A percentile compares a stretch with the other conserved stretches of the same genome.
phyloP scores from a whole-genome alignment of 306 rosid genomes.

The Senna siamea region DNA sequence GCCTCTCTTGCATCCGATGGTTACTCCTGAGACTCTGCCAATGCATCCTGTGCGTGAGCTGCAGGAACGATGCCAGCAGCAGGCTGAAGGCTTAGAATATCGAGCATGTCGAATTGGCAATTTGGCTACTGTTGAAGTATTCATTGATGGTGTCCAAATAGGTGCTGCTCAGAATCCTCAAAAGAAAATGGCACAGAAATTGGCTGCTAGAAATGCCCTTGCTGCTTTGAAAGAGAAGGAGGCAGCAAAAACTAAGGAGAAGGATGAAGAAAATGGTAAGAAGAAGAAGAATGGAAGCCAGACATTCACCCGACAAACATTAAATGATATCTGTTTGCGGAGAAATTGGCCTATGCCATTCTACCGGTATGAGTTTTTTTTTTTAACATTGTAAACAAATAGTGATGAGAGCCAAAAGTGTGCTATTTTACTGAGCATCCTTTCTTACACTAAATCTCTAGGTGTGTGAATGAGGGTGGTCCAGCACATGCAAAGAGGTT shows the following conservation, averaged over 20 bases:
- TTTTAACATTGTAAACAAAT: not conserved
- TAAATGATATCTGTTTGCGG: constrained; percentile 90
- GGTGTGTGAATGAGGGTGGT: constrained; percentile 98
- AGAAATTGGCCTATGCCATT: constrained; percentile 98
- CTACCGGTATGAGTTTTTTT: constrained; percentile 61
- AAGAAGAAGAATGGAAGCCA: constrained; percentile 83
- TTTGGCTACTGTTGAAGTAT: constrained; percentile 94
- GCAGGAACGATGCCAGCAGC: constrained; percentile 98
- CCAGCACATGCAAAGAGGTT: constrained; percentile 99
- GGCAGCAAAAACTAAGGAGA: constrained; percentile 59
- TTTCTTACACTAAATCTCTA: constrained; percentile 33
- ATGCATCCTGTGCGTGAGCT: constrained; percentile 99
- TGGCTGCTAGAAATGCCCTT: constrained; percentile 97
- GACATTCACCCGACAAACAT: constrained; percentile 90
- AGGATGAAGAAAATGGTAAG: constrained; percentile 68
- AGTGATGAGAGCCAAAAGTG: not conserved
- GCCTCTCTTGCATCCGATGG: constrained; percentile 97
- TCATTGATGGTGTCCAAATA: constrained; percentile 84
- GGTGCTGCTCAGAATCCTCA: constrained; percentile 94
- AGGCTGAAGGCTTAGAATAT: constrained; percentile 96
- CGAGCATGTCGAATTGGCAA: constrained; percentile 91
- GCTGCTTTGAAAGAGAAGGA: constrained; percentile 89
- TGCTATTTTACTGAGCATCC: not conserved
- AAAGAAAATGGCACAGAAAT: constrained; percentile 99
- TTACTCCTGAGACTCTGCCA: constrained; percentile 98